A percentile compares a stretch with the other conserved stretches of the same genome.
Evolutionary conservation across 305 asterid genomes (phyloP).

Genomic region (Caryopteris hybrid): DNA sequence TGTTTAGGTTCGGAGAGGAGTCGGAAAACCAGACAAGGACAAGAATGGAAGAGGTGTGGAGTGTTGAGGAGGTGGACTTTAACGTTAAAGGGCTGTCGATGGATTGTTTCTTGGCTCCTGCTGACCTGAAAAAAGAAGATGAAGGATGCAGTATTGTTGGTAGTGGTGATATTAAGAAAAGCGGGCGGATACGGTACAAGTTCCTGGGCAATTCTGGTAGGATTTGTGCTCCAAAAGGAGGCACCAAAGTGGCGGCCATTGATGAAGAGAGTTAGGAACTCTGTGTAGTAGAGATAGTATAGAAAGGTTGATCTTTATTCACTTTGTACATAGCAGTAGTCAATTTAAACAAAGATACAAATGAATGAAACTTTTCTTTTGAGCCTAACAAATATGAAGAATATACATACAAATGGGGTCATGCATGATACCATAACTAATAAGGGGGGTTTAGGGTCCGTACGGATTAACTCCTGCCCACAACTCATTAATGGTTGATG

Average conservation of each 20-base stretch:
- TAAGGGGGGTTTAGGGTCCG: too few relatives aligned
- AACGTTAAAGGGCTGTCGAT: slow-evolving; percentile 50
- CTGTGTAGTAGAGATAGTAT: slow-evolving; percentile 10
- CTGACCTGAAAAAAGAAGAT: slow-evolving; percentile 43
- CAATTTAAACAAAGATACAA: too few relatives aligned
- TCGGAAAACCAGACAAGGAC: slow-evolving; percentile 30
- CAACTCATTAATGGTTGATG: too few relatives aligned
- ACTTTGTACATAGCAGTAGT: slow-evolving; percentile 19
- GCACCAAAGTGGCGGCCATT: slow-evolving; percentile 31
- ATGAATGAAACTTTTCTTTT: too few relatives aligned
- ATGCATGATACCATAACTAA: too few relatives aligned
- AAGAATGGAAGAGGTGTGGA: slow-evolving; percentile 64
- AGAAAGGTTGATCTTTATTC: too few relatives aligned
- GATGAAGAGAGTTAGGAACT: slow-evolving; percentile 26
- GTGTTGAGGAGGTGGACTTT: slow-evolving; percentile 62
- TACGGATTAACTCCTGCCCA: too few relatives aligned
- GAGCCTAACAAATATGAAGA: too few relatives aligned
- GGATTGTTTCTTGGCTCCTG: slow-evolving; percentile 64
- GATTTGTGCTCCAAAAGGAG: slow-evolving; percentile 20
- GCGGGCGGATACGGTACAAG: slow-evolving; percentile 17
- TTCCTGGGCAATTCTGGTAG: slow-evolving; percentile 15
- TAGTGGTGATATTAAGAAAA: background rate
- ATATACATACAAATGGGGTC: too few relatives aligned
- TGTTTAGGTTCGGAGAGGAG: slow-evolving; percentile 38
- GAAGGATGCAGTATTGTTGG: slow-evolving; percentile 19